A percentile compares a stretch with the other conserved stretches of the same genome.
Evolutionary conservation across 1,284 basidiomycete species (phyloP).

Genomic region (Phaffia rhodozyma): DNA sequence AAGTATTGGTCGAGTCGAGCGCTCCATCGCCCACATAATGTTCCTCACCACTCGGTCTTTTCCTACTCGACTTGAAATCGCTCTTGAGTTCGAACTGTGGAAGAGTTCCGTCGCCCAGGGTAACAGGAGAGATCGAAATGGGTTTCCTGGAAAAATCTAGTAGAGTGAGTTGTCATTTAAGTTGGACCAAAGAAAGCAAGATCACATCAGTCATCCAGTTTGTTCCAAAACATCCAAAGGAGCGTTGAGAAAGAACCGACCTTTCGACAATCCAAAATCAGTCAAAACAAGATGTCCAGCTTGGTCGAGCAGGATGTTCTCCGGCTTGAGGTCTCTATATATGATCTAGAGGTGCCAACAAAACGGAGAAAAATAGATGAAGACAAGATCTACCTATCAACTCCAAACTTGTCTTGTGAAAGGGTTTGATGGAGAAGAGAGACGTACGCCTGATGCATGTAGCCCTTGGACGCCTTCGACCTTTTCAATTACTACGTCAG

Average conservation of each 20-base stretch:
- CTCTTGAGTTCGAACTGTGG: no score
- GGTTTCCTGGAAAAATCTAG: not conserved
- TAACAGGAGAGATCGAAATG: no score
- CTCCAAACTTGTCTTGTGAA: not conserved
- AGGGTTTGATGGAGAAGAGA: not conserved
- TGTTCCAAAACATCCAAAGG: not conserved
- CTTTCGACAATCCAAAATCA: slow-evolving; percentile 82
- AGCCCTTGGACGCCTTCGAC: slow-evolving; percentile 83
- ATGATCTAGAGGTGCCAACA: slow-evolving; percentile 39
- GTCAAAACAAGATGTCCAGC: slow-evolving; percentile 93
- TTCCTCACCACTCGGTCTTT: no score
- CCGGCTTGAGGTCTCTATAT: slow-evolving; percentile 82
- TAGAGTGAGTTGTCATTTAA: not conserved
- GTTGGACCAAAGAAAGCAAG: not conserved
- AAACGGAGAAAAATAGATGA: not conserved
- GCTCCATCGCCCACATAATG: no score
- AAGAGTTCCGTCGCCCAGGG: no score
- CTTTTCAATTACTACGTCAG: slow-evolving; percentile 6
- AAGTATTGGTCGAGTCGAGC: no score
- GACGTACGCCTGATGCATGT: slow-evolving; percentile 55
- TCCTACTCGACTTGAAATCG: no score
- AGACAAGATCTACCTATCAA: slow-evolving; percentile 20
- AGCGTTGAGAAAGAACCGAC: slow-evolving; percentile 9
- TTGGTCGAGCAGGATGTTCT: slow-evolving; percentile 84
- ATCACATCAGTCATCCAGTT: not conserved